Base-by-base conservation (phyloP, 192 early-diverging fungal genomes). In the Helicostylum pulchrum region DNA sequence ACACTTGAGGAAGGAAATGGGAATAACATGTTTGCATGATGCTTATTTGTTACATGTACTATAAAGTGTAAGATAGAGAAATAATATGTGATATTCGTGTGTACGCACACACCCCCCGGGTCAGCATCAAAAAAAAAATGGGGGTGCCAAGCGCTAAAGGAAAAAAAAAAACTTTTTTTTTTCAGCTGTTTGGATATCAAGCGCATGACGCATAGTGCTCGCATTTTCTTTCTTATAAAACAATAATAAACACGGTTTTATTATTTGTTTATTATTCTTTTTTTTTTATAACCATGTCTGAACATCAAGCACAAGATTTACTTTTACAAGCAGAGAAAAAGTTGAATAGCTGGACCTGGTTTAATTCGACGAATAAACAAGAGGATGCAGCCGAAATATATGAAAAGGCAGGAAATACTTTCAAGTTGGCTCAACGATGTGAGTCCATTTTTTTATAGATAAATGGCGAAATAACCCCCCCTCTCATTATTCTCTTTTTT, bases 311-410 rank as follows among this genome's bases (percentile, higher is more conserved):
- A 45, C 73, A 80, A 61, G 71, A 74, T 55, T 71, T 89, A 39
- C 67, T 92, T 19, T 68, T 80, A 46, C 82, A 85, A 71, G 90
- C 90, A 14, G 84, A 89, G 68, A 89, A 87, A 69, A 86, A 80
- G 66, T 83, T 86, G 30, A 77, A 75, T 15, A 73, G 84, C 14
- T 90, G 88, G 84, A 19, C 53, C 8, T 79, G 80, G 64, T 88
- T 87, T 67, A 80, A 86, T 2, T 49, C 20, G 7, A 83, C 83
- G 0, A 91, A 90, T 67, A 97, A 96, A 68, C 85, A 89, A 60
- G 95, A 97, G 44, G 95, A 98, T 65, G 95, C 96, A 10, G 86
- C 89, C 26, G 96, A 98, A 47, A 83, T 97, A 46, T 98, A 89
- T 75, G 83, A 78, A 68, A 87, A 91, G 64, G 96, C 96, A 10